Evolutionary conservation across 176 grass and related monocot genomes (phyloP).

Genomic region (Oryza brachyantha): DNA sequence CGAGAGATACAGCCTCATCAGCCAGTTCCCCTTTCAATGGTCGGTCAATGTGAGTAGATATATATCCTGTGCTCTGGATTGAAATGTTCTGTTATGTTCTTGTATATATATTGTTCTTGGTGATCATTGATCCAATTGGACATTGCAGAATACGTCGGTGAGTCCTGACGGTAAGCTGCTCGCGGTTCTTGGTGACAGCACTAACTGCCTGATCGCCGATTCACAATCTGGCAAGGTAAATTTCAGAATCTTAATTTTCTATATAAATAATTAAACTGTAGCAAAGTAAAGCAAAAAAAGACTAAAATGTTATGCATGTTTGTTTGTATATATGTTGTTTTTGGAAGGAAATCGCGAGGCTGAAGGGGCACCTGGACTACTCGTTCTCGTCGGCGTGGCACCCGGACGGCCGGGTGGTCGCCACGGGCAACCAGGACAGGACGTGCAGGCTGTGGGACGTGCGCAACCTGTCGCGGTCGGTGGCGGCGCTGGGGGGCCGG

Average conservation of each 20-base stretch:
- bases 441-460: conserved; percentile 73
- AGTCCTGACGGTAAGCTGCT: conserved; percentile 77
- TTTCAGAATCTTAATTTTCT: too few relatives aligned
- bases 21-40: conserved; percentile 52
- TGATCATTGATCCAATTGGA: background rate
- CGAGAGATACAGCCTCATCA: conserved; percentile 43
- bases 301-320: background rate
- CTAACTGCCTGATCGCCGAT: conserved; percentile 57
- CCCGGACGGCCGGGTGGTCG: conserved; percentile 41
- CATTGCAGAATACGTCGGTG: conserved; percentile 46
- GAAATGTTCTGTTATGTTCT: background rate
- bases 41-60: conserved; percentile 91
- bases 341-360: conserved; percentile 34
- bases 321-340: background rate
- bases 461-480: conserved; percentile 39
- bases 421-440: conserved; percentile 77
- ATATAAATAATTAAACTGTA: too few relatives aligned
- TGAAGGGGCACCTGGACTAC: conserved; percentile 69
- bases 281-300: too few relatives aligned
- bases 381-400: conserved; percentile 87
- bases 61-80: background rate
- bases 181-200: conserved; percentile 73
- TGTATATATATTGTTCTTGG: background rate
- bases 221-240: conserved; percentile 74
- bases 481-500: conserved; percentile 54